Percentiles rank a stretch among this genome's conserved stretches.
These are phyloP conservation scores for Diaporthe eres DNA, from an alignment of 2,329 filamentous ascomycete species.

Conservation along the genomic window DNA sequence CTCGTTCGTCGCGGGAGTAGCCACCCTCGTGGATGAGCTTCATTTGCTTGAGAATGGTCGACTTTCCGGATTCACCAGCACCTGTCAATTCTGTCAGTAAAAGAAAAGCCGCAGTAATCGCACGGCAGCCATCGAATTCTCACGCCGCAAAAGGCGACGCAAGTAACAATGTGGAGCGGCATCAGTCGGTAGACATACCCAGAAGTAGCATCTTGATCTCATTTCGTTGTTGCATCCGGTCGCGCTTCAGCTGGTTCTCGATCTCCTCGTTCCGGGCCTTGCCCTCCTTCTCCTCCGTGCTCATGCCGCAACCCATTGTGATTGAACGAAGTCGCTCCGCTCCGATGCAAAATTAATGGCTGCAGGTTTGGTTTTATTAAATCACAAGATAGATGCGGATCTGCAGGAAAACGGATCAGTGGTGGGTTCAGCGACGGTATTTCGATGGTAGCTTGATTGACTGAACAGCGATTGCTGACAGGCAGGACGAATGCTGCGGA, in stretches of 20 bases:
- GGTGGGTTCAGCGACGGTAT: neutral
- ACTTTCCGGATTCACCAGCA: constrained; percentile 98
- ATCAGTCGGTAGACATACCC: constrained; percentile 71
- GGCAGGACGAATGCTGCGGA: neutral
- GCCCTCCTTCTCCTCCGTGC: constrained; percentile 99
- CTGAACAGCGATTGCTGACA: neutral
- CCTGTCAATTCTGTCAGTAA: constrained; percentile 64
- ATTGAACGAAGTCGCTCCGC: constrained; percentile 52
- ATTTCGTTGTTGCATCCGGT: constrained; percentile 98
- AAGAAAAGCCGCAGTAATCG: neutral
- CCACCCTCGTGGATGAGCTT: constrained; percentile 99
- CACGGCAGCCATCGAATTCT: neutral
- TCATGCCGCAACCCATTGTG: constrained; percentile 99
- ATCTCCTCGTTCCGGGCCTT: constrained; percentile 99
- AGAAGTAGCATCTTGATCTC: constrained; percentile 99
- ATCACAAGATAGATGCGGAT: neutral
- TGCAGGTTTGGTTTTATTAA: constrained; percentile 1
- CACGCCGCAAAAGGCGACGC: neutral
- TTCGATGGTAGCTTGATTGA: neutral
- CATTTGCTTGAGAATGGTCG: constrained; percentile 96
- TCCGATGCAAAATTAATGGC: constrained; percentile 21
- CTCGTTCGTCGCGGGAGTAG: constrained; percentile 90
- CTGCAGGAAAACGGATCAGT: constrained; percentile 15
- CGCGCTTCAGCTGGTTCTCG: constrained; percentile 98
- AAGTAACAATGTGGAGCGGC: neutral